Evolutionary conservation across 2,329 filamentous ascomycete genomes (phyloP), one percentile per base, ranked within the genome.

Genomic region (Fusarium gaditjirri): DNA sequence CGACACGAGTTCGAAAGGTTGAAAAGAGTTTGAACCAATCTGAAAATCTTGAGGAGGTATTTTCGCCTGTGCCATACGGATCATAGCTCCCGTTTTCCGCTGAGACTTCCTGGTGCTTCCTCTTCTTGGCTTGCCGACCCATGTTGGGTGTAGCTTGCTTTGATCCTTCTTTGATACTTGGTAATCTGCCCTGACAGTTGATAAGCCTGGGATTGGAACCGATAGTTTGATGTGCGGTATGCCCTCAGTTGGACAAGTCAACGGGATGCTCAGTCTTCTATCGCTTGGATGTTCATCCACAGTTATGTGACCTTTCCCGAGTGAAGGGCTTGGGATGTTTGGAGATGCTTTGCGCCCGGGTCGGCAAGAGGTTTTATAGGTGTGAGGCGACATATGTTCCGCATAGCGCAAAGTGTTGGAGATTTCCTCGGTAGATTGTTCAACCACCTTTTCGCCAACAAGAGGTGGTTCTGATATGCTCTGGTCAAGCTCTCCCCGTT

Each of bases 221-320:
- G 42, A 52, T 25, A 73, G 59, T 49, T 58, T 73, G 58, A 71
- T 52, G 44, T 65, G 70, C 7, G 66, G 70, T 27, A 49, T 36
- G 31, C 47, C 50, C 23, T 46, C 35, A 31, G 33, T n/a, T 46
- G 55, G 39, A 19, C n/a, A 36, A 33, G 42, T 61, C n/a, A 73
- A 50, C 39, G 25, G 16, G 54, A 73, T 68, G 59, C 58, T 61
- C n/a, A 53, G 57, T 59, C 62, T 71, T 43, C 65, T 54, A 25
- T 52, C 21, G 19, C 19, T n/a, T 42, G n/a, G 27, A 16, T 14
- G 19, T 38, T 31, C 36, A 35, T 43, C 35, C 16, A 43, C 33
- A 38, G 27, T 7, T 14, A 27, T 57, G 25, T 16, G 38, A 55
- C 21, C 44, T 14, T 50, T 58, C 23, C 17, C 19, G 23, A n/a